Percentiles rank a stretch among this genome's conserved stretches.
Conservation (phyloP, 768 basidiomycete genomes). For the Mycena capillaripes region DNA sequence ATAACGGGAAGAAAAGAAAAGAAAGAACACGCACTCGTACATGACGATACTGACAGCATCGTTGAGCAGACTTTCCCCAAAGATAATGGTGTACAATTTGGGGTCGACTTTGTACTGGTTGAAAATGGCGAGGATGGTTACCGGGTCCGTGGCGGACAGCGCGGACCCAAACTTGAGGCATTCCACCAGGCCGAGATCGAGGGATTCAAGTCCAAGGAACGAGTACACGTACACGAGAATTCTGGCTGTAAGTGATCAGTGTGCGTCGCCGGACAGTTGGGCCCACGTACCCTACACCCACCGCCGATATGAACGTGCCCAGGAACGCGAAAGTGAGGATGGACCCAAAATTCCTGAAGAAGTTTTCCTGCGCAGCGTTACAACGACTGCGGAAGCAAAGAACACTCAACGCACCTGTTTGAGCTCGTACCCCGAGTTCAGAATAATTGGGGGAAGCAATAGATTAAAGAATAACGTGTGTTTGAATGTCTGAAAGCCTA, state of each 20-base stretch:
- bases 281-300: conserved; percentile 91
- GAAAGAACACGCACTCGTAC: conserved; percentile 88
- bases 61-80: conserved; percentile 96
- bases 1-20: neutral
- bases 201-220: conserved; percentile 90
- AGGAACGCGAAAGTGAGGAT: conserved; percentile 95
- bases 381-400: neutral
- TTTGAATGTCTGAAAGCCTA: conserved; percentile 82
- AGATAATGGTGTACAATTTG: conserved; percentile 96
- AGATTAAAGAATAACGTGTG: conserved; percentile 99
- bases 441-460: conserved; percentile 96
- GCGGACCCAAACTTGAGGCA: conserved; percentile 98
- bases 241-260: conserved; percentile 73
- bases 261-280: conserved; percentile 5
- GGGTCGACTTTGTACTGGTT: conserved; percentile 99
- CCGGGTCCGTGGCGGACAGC: conserved; percentile 96
- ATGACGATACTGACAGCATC: conserved; percentile 99
- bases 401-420: conserved; percentile 80
- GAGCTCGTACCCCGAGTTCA: conserved; percentile 97
- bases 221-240: conserved; percentile 96
- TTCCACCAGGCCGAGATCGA: conserved; percentile 89
- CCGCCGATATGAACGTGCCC: conserved; percentile 96
- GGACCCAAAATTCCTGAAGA: conserved; percentile 98
- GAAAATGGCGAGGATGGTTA: conserved; percentile 98
- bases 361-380: conserved; percentile 81